These are phyloP conservation scores for Cucurbita argyrosperma DNA, from an alignment of 306 rosid species.

Conservation along the genomic window DNA sequence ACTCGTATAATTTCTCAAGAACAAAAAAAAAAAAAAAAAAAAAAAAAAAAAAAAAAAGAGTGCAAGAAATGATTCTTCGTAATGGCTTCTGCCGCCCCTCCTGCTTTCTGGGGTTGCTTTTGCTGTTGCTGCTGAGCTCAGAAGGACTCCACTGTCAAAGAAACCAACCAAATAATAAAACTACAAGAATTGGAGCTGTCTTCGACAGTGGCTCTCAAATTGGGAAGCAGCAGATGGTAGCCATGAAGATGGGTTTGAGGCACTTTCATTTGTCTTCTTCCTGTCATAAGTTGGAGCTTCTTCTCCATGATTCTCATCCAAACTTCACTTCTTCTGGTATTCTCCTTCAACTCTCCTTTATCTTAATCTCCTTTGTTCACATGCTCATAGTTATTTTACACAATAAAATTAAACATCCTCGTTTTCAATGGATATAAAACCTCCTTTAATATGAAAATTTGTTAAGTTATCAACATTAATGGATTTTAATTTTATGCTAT, in stretches of 20 bases:
- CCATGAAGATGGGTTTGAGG: conserved; percentile 31
- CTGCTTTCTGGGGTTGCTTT: background rate
- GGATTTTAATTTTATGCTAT: no score
- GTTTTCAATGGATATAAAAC: no score
- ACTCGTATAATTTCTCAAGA: background rate
- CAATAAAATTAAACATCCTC: no score
- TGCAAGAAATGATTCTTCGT: background rate
- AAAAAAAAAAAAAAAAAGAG: background rate
- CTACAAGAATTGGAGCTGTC: conserved; percentile 17
- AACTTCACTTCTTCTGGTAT: conserved; percentile 26
- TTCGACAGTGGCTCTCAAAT: conserved; percentile 13
- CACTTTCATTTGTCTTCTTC: background rate
- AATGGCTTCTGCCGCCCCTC: background rate
- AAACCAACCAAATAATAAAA: background rate
- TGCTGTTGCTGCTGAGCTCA: conserved; percentile 5
- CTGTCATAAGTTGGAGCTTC: conserved; percentile 9
- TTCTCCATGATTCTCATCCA: conserved; percentile 9
- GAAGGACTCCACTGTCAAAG: background rate
- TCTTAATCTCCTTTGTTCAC: background rate
- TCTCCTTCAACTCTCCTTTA: background rate
- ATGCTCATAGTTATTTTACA: background rate
- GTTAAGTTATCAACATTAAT: no score
- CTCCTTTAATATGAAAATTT: no score
- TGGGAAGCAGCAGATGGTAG: conserved; percentile 32
- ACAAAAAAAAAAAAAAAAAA: background rate